Conservation (phyloP, 192 early-diverging fungal species). For the Backusella morwellensis region DNA sequence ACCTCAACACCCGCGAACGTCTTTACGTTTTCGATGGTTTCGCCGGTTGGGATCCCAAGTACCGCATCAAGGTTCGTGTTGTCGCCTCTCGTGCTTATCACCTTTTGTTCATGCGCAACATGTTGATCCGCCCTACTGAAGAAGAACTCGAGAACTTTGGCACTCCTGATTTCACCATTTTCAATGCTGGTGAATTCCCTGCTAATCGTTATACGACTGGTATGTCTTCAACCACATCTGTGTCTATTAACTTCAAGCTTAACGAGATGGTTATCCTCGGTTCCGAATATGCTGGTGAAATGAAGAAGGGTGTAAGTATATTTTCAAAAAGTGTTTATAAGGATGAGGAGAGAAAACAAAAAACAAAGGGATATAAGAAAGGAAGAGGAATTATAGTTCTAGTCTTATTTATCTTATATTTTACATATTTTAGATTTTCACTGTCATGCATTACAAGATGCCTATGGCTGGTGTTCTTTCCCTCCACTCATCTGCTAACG, state of each 20-base stretch:
- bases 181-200: slow-evolving; percentile 94
- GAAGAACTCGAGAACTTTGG: slow-evolving; percentile 92
- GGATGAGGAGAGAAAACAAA: background rate
- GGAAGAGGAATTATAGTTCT: background rate
- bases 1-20: slow-evolving; percentile 91
- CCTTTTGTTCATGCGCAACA: slow-evolving; percentile 97
- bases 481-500: slow-evolving; percentile 94
- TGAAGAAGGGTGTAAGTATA: slow-evolving; percentile 93
- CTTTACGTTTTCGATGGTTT: slow-evolving; percentile 97
- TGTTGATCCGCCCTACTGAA: slow-evolving; percentile 93
- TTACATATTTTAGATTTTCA: slow-evolving; percentile 61
- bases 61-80: slow-evolving; percentile 96
- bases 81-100: slow-evolving; percentile 96
- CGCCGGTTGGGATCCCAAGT: slow-evolving; percentile 98
- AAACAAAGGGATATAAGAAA: background rate
- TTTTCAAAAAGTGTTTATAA: background rate
- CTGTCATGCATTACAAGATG: slow-evolving; percentile 99
- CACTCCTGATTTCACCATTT: slow-evolving; percentile 96
- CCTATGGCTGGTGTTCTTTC: slow-evolving; percentile 90
- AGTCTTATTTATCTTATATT: background rate
- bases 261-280: slow-evolving; percentile 98
- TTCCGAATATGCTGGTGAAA: slow-evolving; percentile 98
- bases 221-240: slow-evolving; percentile 92
- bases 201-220: slow-evolving; percentile 93
- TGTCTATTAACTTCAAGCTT: slow-evolving; percentile 91